Percentiles rank a stretch among this genome's conserved stretches.
These are phyloP conservation scores for Phytophthora constricta DNA, from an alignment of 352 stramenopile genomes.

Conservation along the genomic window DNA sequence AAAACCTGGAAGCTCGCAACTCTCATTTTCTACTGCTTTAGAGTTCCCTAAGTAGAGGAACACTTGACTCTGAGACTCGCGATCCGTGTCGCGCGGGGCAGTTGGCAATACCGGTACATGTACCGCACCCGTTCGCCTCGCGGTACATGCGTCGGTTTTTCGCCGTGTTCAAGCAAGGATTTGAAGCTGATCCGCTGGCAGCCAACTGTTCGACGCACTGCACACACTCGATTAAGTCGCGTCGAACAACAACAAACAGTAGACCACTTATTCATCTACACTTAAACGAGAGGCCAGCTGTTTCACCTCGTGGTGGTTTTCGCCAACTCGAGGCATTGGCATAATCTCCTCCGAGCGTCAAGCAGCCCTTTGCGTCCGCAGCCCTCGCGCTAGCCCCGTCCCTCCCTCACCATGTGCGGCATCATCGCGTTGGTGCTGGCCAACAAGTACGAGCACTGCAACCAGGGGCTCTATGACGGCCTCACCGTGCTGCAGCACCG, in stretches of 20 bases:
- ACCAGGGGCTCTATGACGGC: constrained; percentile 95
- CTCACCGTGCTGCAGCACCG: constrained; percentile 98
- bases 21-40: no score
- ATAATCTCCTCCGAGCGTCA: constrained; percentile 22
- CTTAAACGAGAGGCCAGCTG: neutral
- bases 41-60: no score
- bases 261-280: neutral
- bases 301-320: constrained; percentile 10
- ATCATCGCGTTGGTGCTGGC: constrained; percentile 97
- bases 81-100: no score
- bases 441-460: constrained; percentile 95
- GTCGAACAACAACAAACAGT: neutral
- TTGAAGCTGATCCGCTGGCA: neutral
- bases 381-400: neutral
- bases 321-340: constrained; percentile 28
- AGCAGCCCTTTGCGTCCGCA: constrained; percentile 2
- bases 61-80: no score
- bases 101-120: no score
- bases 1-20: no score
- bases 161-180: neutral
- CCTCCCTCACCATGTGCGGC: constrained; percentile 93
- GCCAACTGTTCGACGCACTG: constrained; percentile 2
- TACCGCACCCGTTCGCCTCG: no score
- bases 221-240: neutral
- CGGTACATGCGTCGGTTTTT: no score